A percentile compares a stretch with the other conserved stretches of the same genome.
phyloP scores from a whole-genome alignment of 768 basidiomycete species.

The Mycena filopes region DNA sequence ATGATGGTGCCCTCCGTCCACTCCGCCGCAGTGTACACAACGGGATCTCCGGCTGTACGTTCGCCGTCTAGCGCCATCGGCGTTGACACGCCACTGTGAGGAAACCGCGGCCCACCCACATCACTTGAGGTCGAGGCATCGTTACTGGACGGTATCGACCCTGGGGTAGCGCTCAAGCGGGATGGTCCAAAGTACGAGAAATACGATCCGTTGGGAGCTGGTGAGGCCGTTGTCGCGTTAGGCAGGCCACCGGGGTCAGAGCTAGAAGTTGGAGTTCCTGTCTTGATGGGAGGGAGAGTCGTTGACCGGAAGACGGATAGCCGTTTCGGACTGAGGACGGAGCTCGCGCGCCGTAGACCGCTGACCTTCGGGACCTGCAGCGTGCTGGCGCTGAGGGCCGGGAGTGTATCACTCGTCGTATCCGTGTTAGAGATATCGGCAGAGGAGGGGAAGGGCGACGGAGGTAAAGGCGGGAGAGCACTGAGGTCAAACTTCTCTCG shows the following conservation, averaged over 20 bases:
- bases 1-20: conserved; percentile 62
- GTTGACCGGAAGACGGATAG: conserved; percentile 23
- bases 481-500: conserved; percentile 26
- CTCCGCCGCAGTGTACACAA: conserved; percentile 66
- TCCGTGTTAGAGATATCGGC: background rate
- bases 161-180: conserved; percentile 1
- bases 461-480: conserved; percentile 27
- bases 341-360: conserved; percentile 18
- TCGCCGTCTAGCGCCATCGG: conserved; percentile 33
- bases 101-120: conserved; percentile 50
- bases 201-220: conserved; percentile 14
- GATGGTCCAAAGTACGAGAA: conserved; percentile 20
- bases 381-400: background rate
- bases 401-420: background rate
- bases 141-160: conserved; percentile 20
- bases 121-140: conserved; percentile 39
- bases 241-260: background rate
- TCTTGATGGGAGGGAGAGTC: conserved; percentile 22
- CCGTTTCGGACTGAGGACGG: conserved; percentile 14
- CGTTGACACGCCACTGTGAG: conserved; percentile 26
- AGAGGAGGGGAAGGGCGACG: conserved; percentile 16
- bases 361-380: conserved; percentile 1
- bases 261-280: background rate
- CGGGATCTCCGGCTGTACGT: conserved; percentile 68
- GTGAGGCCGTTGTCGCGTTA: background rate